phyloP scores from a whole-genome alignment of 1,284 basidiomycete species.

The Papiliotrema nemorosa region DNA sequence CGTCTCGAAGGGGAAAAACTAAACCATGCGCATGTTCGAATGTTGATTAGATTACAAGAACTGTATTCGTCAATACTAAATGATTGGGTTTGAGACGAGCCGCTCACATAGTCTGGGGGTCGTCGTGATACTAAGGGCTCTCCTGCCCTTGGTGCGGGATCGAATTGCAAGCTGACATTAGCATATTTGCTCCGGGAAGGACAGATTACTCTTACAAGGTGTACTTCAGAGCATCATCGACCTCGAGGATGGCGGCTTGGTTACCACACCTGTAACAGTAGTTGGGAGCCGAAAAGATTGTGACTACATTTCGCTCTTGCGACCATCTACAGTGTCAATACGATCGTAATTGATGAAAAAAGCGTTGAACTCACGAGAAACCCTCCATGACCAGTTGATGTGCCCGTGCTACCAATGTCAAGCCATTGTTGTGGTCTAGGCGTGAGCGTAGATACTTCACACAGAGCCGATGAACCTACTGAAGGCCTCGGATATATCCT shows the following conservation, averaged over 20 bases:
- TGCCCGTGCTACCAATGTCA: constrained; percentile 91
- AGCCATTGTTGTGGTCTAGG: constrained; percentile 88
- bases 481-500: constrained; percentile 77
- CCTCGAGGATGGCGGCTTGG: constrained; percentile 99
- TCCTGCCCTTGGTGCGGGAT: constrained; percentile 95
- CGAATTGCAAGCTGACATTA: constrained; percentile 85
- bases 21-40: not conserved
- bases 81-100: not conserved
- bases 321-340: constrained; percentile 78
- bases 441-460: not conserved
- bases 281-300: too few species aligned
- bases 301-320: constrained; percentile 99
- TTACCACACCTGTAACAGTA: constrained; percentile 99
- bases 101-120: constrained; percentile 89
- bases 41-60: constrained; percentile 3
- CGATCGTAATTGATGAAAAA: constrained; percentile 50
- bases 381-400: constrained; percentile 99
- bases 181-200: constrained; percentile 6
- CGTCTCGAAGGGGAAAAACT: too few species aligned
- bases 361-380: constrained; percentile 50
- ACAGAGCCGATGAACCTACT: constrained; percentile 34
- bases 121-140: constrained; percentile 96
- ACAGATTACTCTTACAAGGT: constrained; percentile 47
- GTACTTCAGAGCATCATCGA: constrained; percentile 71
- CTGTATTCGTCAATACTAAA: constrained; percentile 5